Conservation (phyloP, 106 monocot species). For the Gastrodia elata region DNA sequence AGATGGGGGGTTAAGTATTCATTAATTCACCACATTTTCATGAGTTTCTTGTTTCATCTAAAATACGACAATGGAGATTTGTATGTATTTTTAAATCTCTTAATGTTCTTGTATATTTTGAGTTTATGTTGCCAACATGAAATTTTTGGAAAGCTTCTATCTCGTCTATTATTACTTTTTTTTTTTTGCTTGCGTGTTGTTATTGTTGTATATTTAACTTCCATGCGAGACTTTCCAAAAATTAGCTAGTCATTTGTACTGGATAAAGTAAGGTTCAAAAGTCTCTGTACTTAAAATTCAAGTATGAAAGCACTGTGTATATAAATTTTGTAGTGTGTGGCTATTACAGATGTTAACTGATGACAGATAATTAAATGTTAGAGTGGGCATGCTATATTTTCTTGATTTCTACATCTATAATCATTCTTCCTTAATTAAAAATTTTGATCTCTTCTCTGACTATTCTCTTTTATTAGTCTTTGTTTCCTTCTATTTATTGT, state of each 20-base stretch:
- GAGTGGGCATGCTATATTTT: background rate
- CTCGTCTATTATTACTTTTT: background rate
- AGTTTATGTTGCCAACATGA: background rate
- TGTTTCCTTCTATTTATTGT: constrained; percentile 32
- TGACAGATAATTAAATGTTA: background rate
- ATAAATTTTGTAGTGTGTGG: background rate
- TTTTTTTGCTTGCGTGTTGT: background rate
- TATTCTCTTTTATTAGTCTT: constrained; percentile 16
- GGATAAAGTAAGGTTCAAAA: background rate
- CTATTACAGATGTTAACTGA: background rate
- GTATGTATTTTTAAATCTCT: background rate
- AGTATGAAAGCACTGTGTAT: background rate
- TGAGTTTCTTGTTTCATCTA: background rate
- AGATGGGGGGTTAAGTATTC: no score
- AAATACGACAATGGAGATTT: background rate
- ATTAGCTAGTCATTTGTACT: background rate
- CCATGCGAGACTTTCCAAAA: background rate
- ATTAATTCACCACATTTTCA: no score
- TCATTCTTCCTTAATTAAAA: constrained; percentile 9
- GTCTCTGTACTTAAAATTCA: background rate
- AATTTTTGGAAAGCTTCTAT: background rate
- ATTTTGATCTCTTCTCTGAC: constrained; percentile 9
- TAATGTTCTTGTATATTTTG: background rate
- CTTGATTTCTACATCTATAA: background rate
- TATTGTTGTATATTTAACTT: background rate